These are phyloP conservation scores for Barbarea vulgaris DNA, from an alignment of 345 rosid genomes.

Conservation along the genomic window DNA sequence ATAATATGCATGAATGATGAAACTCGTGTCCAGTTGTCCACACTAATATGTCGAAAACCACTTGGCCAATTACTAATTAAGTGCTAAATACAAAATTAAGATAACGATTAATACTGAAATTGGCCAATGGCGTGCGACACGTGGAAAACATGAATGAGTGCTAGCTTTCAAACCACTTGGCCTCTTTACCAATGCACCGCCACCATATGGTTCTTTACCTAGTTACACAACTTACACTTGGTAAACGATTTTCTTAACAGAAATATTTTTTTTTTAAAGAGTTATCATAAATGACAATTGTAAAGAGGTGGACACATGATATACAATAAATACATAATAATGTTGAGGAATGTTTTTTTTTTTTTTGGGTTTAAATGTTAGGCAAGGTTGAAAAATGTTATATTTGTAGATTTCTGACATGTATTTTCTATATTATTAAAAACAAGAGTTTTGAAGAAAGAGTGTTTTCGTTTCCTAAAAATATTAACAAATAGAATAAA, in stretches of 20 bases:
- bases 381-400: no score
- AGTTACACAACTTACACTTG: background rate
- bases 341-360: background rate
- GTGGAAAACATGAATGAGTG: conserved; percentile 34
- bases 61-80: background rate
- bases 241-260: background rate
- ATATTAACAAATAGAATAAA: no score
- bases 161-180: conserved; percentile 24
- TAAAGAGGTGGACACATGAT: background rate
- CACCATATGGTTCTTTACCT: conserved; percentile 7
- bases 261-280: background rate
- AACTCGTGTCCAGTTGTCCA: background rate
- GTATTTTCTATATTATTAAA: background rate
- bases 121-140: conserved; percentile 21
- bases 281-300: no score
- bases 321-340: background rate
- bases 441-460: background rate
- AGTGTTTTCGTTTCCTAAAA: background rate
- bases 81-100: conserved; percentile 10
- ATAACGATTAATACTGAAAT: background rate
- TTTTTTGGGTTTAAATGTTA: no score
- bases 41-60: background rate
- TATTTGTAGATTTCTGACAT: background rate
- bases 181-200: conserved; percentile 27
- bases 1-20: background rate